Evolutionary conservation across 1,284 basidiomycete species (phyloP).

Genomic region (Abortiporus biennis): DNA sequence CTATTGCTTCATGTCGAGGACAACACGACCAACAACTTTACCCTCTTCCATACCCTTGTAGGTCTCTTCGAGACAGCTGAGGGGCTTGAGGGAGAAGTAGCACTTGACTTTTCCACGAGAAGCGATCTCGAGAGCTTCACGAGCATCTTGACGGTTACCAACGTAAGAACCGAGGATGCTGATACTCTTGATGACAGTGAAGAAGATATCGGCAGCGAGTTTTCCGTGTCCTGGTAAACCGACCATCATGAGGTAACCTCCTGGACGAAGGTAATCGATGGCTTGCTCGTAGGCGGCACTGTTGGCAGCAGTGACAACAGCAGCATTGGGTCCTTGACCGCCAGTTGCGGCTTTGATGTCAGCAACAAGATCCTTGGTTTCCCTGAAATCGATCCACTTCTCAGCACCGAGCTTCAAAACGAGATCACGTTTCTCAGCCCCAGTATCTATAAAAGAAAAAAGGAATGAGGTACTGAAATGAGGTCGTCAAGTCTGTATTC

Average conservation of each 20-base stretch:
- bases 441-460: constrained; percentile 42
- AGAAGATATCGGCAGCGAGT: constrained; percentile 73
- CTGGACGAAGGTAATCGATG: constrained; percentile 64
- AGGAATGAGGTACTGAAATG: background rate
- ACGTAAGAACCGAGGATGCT: constrained; percentile 74
- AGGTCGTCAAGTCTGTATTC: background rate
- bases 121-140: constrained; percentile 73
- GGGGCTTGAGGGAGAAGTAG: constrained; percentile 41
- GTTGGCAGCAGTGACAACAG: constrained; percentile 61
- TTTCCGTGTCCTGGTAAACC: constrained; percentile 62
- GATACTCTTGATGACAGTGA: constrained; percentile 67
- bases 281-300: constrained; percentile 67
- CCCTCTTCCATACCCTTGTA: constrained; percentile 55
- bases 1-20: constrained; percentile 41
- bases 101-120: constrained; percentile 69
- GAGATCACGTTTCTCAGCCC: constrained; percentile 70
- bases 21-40: constrained; percentile 54
- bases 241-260: constrained; percentile 70
- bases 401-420: constrained; percentile 69
- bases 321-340: constrained; percentile 71
- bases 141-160: constrained; percentile 69
- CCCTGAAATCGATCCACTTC: constrained; percentile 77
- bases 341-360: constrained; percentile 62
- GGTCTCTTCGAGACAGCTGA: constrained; percentile 48
- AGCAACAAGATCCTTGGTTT: constrained; percentile 51